phyloP scores from a whole-genome alignment of 495 filamentous ascomycete genomes.

The Tuber brumale region DNA sequence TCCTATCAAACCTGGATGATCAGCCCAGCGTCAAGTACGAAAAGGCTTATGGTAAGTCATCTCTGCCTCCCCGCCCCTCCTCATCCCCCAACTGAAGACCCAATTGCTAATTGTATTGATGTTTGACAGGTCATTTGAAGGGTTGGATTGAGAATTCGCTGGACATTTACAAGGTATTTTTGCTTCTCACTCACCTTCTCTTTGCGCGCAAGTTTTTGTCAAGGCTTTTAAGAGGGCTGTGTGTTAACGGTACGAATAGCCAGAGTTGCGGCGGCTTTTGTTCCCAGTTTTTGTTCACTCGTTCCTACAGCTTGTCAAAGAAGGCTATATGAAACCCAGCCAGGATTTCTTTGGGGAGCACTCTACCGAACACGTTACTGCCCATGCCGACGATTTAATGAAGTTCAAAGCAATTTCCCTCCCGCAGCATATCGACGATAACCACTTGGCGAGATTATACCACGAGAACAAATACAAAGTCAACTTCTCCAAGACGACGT shows the following conservation, averaged over 20 bases:
- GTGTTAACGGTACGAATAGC: constrained; percentile 46
- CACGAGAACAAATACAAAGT: constrained; percentile 75
- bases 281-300: constrained; percentile 95
- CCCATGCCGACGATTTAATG: constrained; percentile 70
- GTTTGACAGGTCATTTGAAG: constrained; percentile 54
- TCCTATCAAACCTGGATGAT: constrained; percentile 57
- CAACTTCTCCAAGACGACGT: constrained; percentile 72
- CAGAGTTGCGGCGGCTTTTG: constrained; percentile 75
- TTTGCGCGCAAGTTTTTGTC: constrained; percentile 39
- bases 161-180: constrained; percentile 78
- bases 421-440: constrained; percentile 68
- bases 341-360: constrained; percentile 63
- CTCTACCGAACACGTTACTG: constrained; percentile 61
- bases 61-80: neutral
- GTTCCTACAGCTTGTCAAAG: constrained; percentile 72
- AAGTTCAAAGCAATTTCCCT: constrained; percentile 61
- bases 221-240: neutral
- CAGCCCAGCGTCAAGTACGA: constrained; percentile 67
- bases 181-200: neutral
- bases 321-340: constrained; percentile 62
- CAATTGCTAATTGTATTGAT: constrained; percentile 4
- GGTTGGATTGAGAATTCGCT: constrained; percentile 83
- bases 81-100: neutral
- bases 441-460: constrained; percentile 67
- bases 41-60: constrained; percentile 57